phyloP scores from a whole-genome alignment of 2,329 filamentous ascomycete species.

The Penicillium psychrosexuale region DNA sequence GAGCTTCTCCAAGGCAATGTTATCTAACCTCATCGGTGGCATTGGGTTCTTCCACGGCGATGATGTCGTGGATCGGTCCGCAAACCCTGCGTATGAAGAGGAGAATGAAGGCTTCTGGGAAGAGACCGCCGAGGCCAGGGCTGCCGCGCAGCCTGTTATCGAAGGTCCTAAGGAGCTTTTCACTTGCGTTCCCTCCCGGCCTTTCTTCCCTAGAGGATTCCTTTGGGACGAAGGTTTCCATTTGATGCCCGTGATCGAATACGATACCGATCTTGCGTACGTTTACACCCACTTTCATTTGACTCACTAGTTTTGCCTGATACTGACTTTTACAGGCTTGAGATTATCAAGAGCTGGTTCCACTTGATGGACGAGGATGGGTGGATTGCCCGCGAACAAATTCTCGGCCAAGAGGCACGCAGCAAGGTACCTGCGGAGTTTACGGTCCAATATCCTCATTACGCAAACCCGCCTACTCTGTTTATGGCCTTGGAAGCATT shows the following conservation, averaged over 20 bases:
- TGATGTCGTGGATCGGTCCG: slow-evolving; percentile 82
- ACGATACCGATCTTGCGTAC: slow-evolving; percentile 81
- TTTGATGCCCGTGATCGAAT: slow-evolving; percentile 83
- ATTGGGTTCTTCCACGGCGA: slow-evolving; percentile 94
- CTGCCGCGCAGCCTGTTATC: slow-evolving; percentile 62
- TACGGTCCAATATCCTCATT: slow-evolving; percentile 92
- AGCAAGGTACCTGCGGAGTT: slow-evolving; percentile 94
- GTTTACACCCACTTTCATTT: slow-evolving; percentile 13
- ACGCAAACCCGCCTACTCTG: slow-evolving; percentile 92
- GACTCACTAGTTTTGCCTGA: background rate
- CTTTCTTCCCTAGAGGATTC: slow-evolving; percentile 95
- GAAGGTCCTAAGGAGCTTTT: slow-evolving; percentile 88
- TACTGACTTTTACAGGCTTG: slow-evolving; percentile 47
- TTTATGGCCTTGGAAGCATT: slow-evolving; percentile 86
- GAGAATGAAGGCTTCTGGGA: slow-evolving; percentile 95
- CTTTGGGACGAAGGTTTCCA: slow-evolving; percentile 99
- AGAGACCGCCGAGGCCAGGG: slow-evolving; percentile 76
- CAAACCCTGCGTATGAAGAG: slow-evolving; percentile 90
- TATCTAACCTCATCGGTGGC: slow-evolving; percentile 90
- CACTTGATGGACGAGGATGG: slow-evolving; percentile 93
- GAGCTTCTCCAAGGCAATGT: slow-evolving; percentile 80
- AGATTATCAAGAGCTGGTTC: slow-evolving; percentile 94
- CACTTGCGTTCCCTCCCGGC: slow-evolving; percentile 83
- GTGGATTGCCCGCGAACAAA: slow-evolving; percentile 96
- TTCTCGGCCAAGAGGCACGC: slow-evolving; percentile 83